phyloP scores from a whole-genome alignment of 257 asterid species.

The Penstemon davidsonii region DNA sequence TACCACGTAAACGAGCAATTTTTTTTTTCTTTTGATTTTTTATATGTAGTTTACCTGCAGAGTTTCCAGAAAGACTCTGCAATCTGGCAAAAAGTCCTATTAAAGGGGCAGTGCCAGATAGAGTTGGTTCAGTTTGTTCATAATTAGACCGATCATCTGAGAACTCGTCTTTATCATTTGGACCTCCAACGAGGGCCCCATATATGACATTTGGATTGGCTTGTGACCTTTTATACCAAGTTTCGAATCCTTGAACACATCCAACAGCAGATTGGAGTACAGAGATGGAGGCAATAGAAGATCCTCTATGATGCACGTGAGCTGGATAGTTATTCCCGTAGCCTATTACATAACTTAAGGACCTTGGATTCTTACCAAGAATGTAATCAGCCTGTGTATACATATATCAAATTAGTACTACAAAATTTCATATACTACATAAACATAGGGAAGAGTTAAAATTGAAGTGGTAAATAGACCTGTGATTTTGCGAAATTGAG shows the following conservation, averaged over 20 bases:
- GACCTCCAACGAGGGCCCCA: slow-evolving; percentile 90
- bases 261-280: slow-evolving; percentile 47
- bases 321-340: slow-evolving; percentile 63
- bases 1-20: no score
- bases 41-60: slow-evolving; percentile 39
- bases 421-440: not conserved
- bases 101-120: slow-evolving; percentile 82
- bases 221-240: slow-evolving; percentile 56
- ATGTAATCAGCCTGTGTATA: slow-evolving; percentile 70
- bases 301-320: slow-evolving; percentile 87
- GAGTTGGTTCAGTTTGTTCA: slow-evolving; percentile 80
- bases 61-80: slow-evolving; percentile 42
- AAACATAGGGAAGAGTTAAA: not conserved
- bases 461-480: slow-evolving; percentile 26
- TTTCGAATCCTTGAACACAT: slow-evolving; percentile 75
- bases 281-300: slow-evolving; percentile 65
- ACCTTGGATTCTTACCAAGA: slow-evolving; percentile 78
- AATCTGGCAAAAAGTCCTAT: slow-evolving; percentile 68
- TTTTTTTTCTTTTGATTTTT: no score
- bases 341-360: slow-evolving; percentile 79
- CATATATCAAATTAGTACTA: not conserved
- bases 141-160: slow-evolving; percentile 66
- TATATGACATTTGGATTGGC: slow-evolving; percentile 64
- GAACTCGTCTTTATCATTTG: slow-evolving; percentile 59
- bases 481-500: slow-evolving; percentile 75